Evolutionary conservation across 805 yeast species (phyloP).

Genomic region (Yueomyces sinensis): DNA sequence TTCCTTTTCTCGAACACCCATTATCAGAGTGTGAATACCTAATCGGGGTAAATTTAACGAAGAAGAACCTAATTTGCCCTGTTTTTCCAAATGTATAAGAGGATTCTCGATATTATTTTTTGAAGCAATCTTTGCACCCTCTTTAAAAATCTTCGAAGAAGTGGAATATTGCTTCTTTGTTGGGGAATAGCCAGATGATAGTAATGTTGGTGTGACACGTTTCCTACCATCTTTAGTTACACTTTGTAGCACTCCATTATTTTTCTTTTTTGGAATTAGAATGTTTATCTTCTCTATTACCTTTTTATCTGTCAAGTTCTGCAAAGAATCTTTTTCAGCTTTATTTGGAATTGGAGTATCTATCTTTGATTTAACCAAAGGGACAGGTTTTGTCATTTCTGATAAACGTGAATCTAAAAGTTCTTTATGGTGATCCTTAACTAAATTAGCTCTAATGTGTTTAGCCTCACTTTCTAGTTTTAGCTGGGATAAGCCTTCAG

Average conservation of each 20-base stretch:
- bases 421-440: too few species aligned
- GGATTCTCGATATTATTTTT: neutral
- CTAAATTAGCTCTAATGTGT: constrained; percentile 24
- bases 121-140: neutral
- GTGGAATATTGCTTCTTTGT: neutral
- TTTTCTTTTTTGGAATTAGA: constrained; percentile 19
- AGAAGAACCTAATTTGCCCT: constrained; percentile 28
- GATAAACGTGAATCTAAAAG: too few species aligned
- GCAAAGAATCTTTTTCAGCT: too few species aligned
- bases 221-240: constrained; percentile 65
- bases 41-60: constrained; percentile 42
- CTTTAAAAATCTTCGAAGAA: neutral
- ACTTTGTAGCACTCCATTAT: constrained; percentile 22
- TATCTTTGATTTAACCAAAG: too few species aligned
- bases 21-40: constrained; percentile 53
- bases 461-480: constrained; percentile 54
- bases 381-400: too few species aligned
- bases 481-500: constrained; percentile 76
- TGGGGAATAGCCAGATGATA: constrained; percentile 32
- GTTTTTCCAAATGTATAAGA: constrained; percentile 6
- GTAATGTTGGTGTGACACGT: constrained; percentile 57
- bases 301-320: too few species aligned
- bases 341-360: too few species aligned
- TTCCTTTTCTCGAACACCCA: constrained; percentile 35
- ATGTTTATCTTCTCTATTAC: constrained; percentile 9